Evolutionary conservation across 371 early-diverging fungal species (phyloP).

Genomic region (Phascolomyces articulosus): DNA sequence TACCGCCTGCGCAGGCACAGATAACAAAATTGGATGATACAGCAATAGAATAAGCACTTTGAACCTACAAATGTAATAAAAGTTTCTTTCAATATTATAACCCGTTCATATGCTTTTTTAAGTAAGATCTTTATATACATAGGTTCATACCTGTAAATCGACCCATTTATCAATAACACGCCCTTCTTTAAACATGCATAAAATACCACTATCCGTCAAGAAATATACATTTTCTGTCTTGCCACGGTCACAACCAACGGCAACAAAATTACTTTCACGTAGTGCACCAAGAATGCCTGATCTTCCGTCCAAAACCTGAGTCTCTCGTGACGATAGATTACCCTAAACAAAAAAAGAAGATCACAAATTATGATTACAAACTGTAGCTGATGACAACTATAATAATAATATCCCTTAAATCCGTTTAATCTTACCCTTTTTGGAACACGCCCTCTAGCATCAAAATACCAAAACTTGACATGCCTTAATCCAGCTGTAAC

Average conservation of each 20-base stretch:
- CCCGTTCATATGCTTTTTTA: too few species aligned
- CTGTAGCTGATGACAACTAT: too few species aligned
- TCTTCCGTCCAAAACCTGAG: slow-evolving; percentile 74
- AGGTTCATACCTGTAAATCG: slow-evolving; percentile 63
- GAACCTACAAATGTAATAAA: slow-evolving; percentile 37
- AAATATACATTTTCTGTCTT: slow-evolving; percentile 61
- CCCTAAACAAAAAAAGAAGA: too few species aligned
- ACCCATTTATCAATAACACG: slow-evolving; percentile 80
- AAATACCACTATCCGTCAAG: slow-evolving; percentile 69
- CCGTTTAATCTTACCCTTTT: too few species aligned
- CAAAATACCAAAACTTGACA: slow-evolving; percentile 84
- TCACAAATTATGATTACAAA: too few species aligned
- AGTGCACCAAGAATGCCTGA: slow-evolving; percentile 71
- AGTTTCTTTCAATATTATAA: too few species aligned
- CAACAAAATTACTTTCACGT: slow-evolving; percentile 74
- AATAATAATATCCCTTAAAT: too few species aligned
- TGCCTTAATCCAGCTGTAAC: slow-evolving; percentile 82
- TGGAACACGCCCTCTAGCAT: slow-evolving; percentile 45
- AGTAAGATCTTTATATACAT: too few species aligned
- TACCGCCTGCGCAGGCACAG: slow-evolving; percentile 78
- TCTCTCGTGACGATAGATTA: slow-evolving; percentile 40
- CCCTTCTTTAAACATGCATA: slow-evolving; percentile 70
- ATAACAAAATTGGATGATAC: slow-evolving; percentile 64
- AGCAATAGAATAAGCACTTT: slow-evolving; percentile 67
- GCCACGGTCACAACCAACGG: slow-evolving; percentile 59